Conservation (phyloP, 345 rosid species). For the Brassica nigra region DNA sequence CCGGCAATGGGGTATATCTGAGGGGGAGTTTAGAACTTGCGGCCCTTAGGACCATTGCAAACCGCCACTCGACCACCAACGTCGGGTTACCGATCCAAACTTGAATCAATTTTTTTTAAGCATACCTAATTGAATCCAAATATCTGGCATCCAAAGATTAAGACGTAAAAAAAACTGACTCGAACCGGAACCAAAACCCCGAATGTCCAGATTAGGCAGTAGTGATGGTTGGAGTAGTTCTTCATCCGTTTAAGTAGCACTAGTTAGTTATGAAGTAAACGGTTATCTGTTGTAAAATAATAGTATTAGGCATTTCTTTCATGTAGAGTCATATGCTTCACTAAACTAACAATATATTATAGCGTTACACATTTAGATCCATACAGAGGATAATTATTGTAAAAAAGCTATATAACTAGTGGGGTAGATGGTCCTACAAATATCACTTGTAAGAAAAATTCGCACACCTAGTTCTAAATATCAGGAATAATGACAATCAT, state of each 20-base stretch:
- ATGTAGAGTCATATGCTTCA: neutral
- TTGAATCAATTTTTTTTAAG: no score
- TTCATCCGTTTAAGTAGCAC: neutral
- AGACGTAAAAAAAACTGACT: no score
- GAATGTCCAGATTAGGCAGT: neutral
- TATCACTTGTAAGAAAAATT: neutral
- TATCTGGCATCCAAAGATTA: no score
- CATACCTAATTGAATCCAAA: no score
- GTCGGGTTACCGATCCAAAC: no score
- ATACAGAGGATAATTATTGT: neutral
- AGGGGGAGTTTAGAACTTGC: no score
- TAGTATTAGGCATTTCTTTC: neutral
- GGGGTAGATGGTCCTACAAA: neutral
- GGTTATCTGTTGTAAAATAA: neutral
- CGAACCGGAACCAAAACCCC: no score
- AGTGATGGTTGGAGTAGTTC: neutral
- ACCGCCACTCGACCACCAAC: no score
- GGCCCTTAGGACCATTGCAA: no score
- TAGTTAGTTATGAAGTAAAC: neutral
- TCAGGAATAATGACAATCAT: neutral
- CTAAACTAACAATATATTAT: neutral
- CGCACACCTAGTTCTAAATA: neutral
- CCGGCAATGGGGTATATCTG: no score
- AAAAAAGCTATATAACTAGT: neutral
- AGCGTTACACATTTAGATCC: neutral